These are phyloP conservation scores for Apostasia ramifera DNA, from an alignment of 106 monocot genomes.

Conservation along the genomic window DNA sequence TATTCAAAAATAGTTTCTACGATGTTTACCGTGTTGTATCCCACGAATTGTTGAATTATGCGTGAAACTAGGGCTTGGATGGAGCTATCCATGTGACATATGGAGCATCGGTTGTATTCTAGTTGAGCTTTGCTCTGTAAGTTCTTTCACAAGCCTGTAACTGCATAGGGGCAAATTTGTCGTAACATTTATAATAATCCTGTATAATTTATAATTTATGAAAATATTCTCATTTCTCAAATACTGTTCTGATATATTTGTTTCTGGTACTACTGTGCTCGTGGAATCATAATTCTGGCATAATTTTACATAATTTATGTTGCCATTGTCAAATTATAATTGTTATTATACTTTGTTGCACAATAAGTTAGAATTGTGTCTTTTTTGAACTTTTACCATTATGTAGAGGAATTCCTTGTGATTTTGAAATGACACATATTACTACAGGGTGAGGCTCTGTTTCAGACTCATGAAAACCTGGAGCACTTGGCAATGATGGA, in stretches of 20 bases:
- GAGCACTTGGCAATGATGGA: slow-evolving; percentile 97
- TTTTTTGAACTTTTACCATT: not conserved
- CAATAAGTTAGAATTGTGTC: not conserved
- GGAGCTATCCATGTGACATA: slow-evolving; percentile 70
- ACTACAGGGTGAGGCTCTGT: slow-evolving; percentile 68
- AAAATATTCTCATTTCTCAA: too few relatives aligned
- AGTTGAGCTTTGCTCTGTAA: slow-evolving; percentile 71
- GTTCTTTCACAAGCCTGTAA: not conserved
- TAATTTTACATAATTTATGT: too few relatives aligned
- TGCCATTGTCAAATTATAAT: too few relatives aligned
- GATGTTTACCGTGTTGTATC: not conserved
- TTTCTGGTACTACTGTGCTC: too few relatives aligned
- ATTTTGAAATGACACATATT: not conserved
- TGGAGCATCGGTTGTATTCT: slow-evolving; percentile 77
- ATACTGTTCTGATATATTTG: too few relatives aligned
- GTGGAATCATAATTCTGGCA: too few relatives aligned
- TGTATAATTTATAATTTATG: not conserved
- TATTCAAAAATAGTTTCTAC: not conserved
- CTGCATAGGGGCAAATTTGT: not conserved
- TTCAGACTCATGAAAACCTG: slow-evolving; percentile 87
- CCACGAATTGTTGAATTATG: not conserved
- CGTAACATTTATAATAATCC: not conserved
- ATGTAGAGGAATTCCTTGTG: not conserved
- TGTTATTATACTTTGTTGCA: too few relatives aligned
- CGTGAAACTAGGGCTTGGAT: slow-evolving; percentile 47